phyloP scores from a whole-genome alignment of 495 filamentous ascomycete genomes.

The Lophiotrema nucula region DNA sequence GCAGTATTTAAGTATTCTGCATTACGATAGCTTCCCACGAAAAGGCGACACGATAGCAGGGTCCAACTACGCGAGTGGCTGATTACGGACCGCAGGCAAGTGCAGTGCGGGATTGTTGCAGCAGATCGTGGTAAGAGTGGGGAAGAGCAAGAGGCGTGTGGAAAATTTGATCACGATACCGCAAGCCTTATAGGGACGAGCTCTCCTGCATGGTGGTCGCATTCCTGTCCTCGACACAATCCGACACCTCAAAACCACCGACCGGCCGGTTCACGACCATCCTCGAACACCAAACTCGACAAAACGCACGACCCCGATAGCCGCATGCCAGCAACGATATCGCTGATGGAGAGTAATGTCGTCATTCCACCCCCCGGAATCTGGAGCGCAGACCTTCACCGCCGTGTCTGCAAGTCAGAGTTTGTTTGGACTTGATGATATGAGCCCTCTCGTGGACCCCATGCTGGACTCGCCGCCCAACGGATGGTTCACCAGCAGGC shows the following conservation, averaged over 20 bases:
- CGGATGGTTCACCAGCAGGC: constrained; percentile 17
- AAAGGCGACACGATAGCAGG: background rate
- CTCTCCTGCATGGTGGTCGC: background rate
- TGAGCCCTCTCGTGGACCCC: constrained; percentile 6
- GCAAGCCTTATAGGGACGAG: background rate
- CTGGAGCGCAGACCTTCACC: constrained; percentile 29
- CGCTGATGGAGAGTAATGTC: constrained; percentile 32
- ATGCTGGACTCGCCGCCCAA: constrained; percentile 16
- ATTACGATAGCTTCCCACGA: background rate
- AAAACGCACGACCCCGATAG: background rate
- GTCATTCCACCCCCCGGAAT: constrained; percentile 5
- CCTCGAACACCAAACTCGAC: background rate
- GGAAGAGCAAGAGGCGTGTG: background rate
- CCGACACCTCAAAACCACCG: background rate
- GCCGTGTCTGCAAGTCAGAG: constrained; percentile 23
- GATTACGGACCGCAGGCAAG: background rate
- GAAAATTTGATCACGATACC: background rate
- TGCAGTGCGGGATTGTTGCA: background rate
- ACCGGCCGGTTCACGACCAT: background rate
- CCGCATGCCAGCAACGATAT: constrained; percentile 7
- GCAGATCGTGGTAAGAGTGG: background rate
- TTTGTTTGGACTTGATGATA: constrained; percentile 33
- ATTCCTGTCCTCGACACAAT: background rate
- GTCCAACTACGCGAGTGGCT: background rate
- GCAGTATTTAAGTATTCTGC: background rate